Evolutionary conservation across 2,329 filamentous ascomycete genomes (phyloP), one percentile per base, ranked within the genome.

Genomic region (Alternaria arbusti): DNA sequence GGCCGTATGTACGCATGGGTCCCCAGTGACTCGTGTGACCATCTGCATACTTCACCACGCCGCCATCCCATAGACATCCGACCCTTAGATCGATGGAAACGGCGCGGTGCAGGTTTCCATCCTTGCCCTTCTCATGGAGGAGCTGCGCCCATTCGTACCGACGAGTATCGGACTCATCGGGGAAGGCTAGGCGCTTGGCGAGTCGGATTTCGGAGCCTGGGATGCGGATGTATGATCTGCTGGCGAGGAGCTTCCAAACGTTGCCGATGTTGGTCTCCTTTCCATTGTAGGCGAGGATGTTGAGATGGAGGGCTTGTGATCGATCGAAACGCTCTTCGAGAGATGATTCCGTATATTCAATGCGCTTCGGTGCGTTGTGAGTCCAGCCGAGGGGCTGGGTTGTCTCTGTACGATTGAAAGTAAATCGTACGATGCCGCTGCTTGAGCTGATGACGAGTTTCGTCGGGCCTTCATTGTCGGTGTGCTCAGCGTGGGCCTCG

Each of bases 71-170:
- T 7, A 74, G 68, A 44, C 72, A 77, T 5, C 84, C 84, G 6
- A 84, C 80, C 2, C 83, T 77, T 3, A 85, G 67, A 63, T 86
- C 84, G 26, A 86, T 81, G 15, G 74, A 78, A 2, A 71, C 76
- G 1, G 82, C 83, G n/a, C 74, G 73, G 11, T 80, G 71, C 5
- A 84, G 36, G 20, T 59, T 64, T 32, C 79, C 80, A 28, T 78
- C 68, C 11, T 54, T 23, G 8, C 72, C 69, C 30, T 55, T 72
- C 58, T 67, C 71, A 3, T 51, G 58, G 5, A 69, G 60, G 0
- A 70, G 65, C 25, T 71, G 67, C 9, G 65, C 65, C 74, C 72
- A 75, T 36, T 70, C 62, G 46, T 70, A 71, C 13, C 57, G 28
- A 15, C 10, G 22, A 22, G 32, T n/a, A 23, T 68, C 58, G 20